These are phyloP conservation scores for Articulospora tetracladia DNA, from an alignment of 495 filamentous ascomycete species.

Conservation along the genomic window DNA sequence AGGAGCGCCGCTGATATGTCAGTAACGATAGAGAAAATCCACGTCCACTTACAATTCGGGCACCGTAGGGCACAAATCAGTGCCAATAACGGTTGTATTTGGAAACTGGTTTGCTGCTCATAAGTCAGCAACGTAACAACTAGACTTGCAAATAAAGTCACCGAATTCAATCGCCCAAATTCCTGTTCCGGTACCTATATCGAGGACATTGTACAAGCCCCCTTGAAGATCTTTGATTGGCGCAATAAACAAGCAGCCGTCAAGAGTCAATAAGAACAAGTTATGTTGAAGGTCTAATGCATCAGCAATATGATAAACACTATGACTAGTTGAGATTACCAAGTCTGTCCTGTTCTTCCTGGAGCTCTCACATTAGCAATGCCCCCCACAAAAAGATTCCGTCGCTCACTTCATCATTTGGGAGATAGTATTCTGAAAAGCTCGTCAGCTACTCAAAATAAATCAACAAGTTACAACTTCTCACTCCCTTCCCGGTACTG, in stretches of 20 bases:
- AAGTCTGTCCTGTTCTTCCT: slow-evolving; percentile 25
- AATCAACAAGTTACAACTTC: neutral
- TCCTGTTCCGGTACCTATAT: slow-evolving; percentile 56
- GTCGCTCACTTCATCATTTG: slow-evolving; percentile 27
- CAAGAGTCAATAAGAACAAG: slow-evolving; percentile 45
- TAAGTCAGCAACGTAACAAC: neutral
- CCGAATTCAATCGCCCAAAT: slow-evolving; percentile 56
- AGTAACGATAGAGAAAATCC: slow-evolving; percentile 8
- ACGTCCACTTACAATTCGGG: slow-evolving; percentile 23
- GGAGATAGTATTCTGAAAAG: slow-evolving; percentile 19
- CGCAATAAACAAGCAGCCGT: slow-evolving; percentile 41
- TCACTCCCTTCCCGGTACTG: slow-evolving; percentile 26
- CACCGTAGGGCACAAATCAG: slow-evolving; percentile 37
- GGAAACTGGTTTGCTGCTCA: slow-evolving; percentile 33
- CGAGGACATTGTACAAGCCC: slow-evolving; percentile 44
- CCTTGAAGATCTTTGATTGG: slow-evolving; percentile 29
- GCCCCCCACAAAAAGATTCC: no score
- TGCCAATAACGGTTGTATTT: slow-evolving; percentile 46
- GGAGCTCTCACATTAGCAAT: no score
- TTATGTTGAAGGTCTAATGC: slow-evolving; percentile 40
- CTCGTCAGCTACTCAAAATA: neutral
- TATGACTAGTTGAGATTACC: neutral
- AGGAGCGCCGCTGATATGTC: slow-evolving; percentile 32
- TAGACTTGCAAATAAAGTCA: slow-evolving; percentile 8
- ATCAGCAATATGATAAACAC: neutral